These are phyloP conservation scores for Fusarium sp. DNA, from an alignment of 2,329 filamentous ascomycete genomes.

Conservation along the genomic window DNA sequence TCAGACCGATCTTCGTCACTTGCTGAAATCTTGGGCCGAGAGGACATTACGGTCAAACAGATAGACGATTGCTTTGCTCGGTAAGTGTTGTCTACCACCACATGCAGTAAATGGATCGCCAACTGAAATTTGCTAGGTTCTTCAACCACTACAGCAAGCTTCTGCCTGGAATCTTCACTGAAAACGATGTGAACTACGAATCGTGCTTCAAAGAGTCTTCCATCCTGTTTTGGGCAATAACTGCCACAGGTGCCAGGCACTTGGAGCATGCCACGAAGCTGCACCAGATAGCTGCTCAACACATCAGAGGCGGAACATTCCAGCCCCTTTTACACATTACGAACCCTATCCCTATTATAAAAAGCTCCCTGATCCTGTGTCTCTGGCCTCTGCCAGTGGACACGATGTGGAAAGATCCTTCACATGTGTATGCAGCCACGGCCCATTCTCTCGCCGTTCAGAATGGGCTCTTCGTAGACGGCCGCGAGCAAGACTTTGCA, in stretches of 20 bases:
- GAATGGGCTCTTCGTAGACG: not conserved
- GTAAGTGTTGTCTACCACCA: not conserved
- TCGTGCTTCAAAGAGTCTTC: not conserved
- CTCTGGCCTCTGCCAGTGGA: not conserved
- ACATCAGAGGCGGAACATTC: not conserved
- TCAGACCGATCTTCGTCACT: not conserved
- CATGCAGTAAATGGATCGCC: not conserved
- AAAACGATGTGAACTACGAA: not conserved
- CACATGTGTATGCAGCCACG: not conserved
- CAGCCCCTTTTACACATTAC: not conserved
- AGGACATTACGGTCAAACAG: not conserved
- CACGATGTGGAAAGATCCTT: conserved; percentile 9
- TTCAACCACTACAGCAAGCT: not conserved
- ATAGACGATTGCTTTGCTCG: not conserved
- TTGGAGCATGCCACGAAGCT: not conserved
- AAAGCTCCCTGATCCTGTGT: not conserved
- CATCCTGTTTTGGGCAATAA: not conserved
- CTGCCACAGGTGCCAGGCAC: not conserved
- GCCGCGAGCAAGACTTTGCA: conserved; percentile 4
- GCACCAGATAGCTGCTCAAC: not conserved
- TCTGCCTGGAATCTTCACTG: not conserved
- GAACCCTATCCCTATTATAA: not conserved
- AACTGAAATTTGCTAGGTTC: not conserved
- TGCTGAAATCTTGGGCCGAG: not conserved
- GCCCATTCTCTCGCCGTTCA: conserved; percentile 3